Conservation (phyloP, 257 asterid species). For the Fraxinus cuspidata region DNA sequence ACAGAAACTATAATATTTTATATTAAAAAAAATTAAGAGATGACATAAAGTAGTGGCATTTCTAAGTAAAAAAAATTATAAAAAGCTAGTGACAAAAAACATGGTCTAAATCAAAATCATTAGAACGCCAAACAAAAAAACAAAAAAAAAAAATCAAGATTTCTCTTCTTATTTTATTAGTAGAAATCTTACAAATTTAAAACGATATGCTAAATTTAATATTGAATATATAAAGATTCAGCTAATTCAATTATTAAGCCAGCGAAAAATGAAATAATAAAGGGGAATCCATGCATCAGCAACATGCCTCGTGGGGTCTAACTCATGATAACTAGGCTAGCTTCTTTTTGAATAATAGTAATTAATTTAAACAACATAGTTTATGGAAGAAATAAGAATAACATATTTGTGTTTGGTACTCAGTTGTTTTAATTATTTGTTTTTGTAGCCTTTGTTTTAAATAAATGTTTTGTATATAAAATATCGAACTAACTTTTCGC, state of each 20-base stretch:
- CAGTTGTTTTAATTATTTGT: background rate
- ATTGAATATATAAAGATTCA: slow-evolving; percentile 2
- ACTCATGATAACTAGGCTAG: background rate
- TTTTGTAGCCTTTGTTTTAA: background rate
- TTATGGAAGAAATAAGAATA: background rate
- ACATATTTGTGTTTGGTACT: background rate
- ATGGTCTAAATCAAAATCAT: slow-evolving; percentile 1
- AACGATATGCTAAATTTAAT: background rate
- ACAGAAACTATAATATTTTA: background rate
- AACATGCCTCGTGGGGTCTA: background rate
- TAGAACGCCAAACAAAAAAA: background rate
- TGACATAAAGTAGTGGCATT: background rate
- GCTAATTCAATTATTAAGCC: slow-evolving; percentile 9
- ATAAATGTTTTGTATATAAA: background rate
- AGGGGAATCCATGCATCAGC: slow-evolving; percentile 14
- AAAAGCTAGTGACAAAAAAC: background rate
- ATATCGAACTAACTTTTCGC: background rate
- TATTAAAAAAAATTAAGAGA: background rate
- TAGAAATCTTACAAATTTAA: background rate
- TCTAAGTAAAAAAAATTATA: background rate
- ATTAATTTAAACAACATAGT: background rate
- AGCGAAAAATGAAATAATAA: background rate
- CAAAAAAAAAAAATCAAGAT: background rate
- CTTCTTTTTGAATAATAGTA: background rate
- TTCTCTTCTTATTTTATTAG: background rate